Conservation (phyloP, 2,329 filamentous ascomycete genomes). For the Xylaria sp. region DNA sequence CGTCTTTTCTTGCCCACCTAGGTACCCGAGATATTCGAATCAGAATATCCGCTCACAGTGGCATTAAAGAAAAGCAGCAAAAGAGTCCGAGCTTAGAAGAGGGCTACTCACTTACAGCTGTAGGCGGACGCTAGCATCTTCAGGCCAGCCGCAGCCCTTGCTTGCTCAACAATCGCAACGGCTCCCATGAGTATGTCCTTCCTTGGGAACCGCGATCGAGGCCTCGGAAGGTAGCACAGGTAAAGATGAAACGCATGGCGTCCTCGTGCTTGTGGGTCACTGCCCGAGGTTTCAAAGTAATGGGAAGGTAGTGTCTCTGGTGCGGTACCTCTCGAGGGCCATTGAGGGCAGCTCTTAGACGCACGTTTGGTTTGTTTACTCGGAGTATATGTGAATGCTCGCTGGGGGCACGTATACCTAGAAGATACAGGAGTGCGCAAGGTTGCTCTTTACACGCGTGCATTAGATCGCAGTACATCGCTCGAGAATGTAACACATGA, state of each 20-base stretch:
- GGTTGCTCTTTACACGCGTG: constrained; percentile 14
- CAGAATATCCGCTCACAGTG: too few species aligned
- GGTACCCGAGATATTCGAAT: too few species aligned
- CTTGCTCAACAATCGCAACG: neutral
- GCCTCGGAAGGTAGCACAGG: constrained; percentile 1
- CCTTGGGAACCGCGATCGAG: neutral
- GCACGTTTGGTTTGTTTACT: neutral
- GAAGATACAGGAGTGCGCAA: neutral
- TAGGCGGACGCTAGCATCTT: too few species aligned
- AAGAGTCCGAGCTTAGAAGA: too few species aligned
- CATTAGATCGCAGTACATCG: neutral
- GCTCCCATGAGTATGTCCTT: neutral
- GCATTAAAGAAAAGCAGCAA: too few species aligned
- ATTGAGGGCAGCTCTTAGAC: neutral
- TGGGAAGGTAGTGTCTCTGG: constrained; percentile 4
- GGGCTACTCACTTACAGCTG: too few species aligned
- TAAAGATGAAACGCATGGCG: constrained; percentile 13
- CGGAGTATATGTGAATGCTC: neutral
- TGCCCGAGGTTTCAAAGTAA: neutral
- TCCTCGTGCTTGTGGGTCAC: constrained; percentile 16
- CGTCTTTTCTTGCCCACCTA: too few species aligned
- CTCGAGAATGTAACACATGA: constrained; percentile 14
- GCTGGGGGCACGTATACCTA: neutral
- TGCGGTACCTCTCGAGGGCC: neutral
- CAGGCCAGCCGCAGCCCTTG: too few species aligned